Conservation (phyloP, 2,329 filamentous ascomycete genomes). For the Eutypa lata region DNA sequence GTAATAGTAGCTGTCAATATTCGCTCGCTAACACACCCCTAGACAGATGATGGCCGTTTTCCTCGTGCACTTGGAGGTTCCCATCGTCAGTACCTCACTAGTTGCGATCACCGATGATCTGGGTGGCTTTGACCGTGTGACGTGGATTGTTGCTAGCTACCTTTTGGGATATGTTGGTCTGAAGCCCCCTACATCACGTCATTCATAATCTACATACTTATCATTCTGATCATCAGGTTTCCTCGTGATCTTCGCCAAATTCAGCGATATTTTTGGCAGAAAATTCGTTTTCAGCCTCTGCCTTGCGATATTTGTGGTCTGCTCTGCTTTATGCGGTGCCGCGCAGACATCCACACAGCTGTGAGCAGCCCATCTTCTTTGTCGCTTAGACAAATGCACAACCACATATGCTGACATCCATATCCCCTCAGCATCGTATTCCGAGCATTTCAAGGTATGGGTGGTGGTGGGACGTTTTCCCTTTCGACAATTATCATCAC, state of each 20-base stretch:
- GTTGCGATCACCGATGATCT: background rate
- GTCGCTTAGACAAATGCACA: too few relatives aligned
- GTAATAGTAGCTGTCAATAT: too few relatives aligned
- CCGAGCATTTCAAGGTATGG: too few relatives aligned
- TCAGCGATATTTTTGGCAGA: conserved; percentile 69
- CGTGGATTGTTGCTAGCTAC: background rate
- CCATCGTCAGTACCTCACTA: background rate
- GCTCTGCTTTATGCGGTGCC: background rate
- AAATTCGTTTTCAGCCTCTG: conserved; percentile 34
- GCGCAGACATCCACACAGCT: background rate
- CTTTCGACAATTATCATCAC: background rate
- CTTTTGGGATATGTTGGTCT: background rate
- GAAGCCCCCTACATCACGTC: too few relatives aligned
- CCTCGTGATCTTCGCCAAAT: conserved; percentile 58
- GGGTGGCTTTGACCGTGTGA: background rate
- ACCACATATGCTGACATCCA: too few relatives aligned
- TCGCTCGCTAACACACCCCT: too few relatives aligned
- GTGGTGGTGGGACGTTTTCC: background rate
- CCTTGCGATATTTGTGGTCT: background rate
- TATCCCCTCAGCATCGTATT: background rate
- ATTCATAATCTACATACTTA: too few relatives aligned
- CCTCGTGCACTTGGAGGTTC: too few relatives aligned
- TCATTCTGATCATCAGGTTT: too few relatives aligned
- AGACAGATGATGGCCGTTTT: too few relatives aligned
- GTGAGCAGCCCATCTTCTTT: too few relatives aligned